phyloP scores from a whole-genome alignment of 2,329 filamentous ascomycete genomes.

The Colletotrichum paranaense region DNA sequence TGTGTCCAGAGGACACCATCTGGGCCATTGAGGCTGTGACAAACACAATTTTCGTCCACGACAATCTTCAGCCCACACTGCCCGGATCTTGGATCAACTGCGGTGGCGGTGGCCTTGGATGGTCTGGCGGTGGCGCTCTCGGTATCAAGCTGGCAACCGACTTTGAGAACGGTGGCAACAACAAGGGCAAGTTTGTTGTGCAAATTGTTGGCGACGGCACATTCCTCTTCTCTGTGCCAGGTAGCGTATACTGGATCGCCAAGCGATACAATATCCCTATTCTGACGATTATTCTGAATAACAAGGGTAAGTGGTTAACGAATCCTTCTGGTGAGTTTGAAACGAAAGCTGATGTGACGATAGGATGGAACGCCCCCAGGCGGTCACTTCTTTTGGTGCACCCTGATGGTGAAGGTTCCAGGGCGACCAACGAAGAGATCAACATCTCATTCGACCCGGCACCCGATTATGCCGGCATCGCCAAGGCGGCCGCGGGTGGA shows the following conservation, averaged over 20 bases:
- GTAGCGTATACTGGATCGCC: constrained; percentile 67
- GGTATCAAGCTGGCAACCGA: constrained; percentile 79
- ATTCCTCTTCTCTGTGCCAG: constrained; percentile 65
- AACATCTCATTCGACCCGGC: constrained; percentile 58
- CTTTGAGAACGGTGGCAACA: constrained; percentile 50
- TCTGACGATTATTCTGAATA: constrained; percentile 67
- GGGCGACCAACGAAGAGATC: constrained; percentile 56
- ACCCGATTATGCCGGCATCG: constrained; percentile 52
- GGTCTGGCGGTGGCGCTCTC: constrained; percentile 80
- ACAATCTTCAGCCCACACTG: constrained; percentile 75
- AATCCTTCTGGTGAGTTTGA: constrained; percentile 6
- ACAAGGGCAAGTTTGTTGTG: constrained; percentile 59
- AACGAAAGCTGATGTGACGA: neutral
- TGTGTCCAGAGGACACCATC: constrained; percentile 66
- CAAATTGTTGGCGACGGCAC: constrained; percentile 70
- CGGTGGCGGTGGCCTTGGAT: constrained; percentile 82
- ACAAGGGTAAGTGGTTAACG: constrained; percentile 56
- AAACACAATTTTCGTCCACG: constrained; percentile 72
- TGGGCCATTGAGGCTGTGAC: constrained; percentile 85
- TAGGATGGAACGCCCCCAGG: constrained; percentile 58
- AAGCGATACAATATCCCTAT: constrained; percentile 65
- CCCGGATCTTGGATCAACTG: constrained; percentile 86
- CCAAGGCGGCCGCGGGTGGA: constrained; percentile 50
- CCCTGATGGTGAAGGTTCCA: constrained; percentile 53
- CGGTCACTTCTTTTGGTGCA: constrained; percentile 56